Evolutionary conservation across 441 rosid genomes (phyloP).

Genomic region (Brassica balearica): DNA sequence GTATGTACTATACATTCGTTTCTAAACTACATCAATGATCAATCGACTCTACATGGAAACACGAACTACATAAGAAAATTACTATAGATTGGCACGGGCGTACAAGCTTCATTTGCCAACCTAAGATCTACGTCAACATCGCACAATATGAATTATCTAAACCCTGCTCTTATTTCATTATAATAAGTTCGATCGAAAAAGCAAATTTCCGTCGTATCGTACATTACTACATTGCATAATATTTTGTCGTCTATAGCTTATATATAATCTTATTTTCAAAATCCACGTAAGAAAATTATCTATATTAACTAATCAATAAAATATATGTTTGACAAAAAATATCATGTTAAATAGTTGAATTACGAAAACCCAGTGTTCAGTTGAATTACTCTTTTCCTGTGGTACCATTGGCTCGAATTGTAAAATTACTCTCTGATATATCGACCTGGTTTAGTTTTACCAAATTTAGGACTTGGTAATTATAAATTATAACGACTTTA

Average conservation of each 20-base stretch:
- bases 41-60: conserved; percentile 1
- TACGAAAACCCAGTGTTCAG: background rate
- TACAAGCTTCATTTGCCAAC: background rate
- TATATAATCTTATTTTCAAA: background rate
- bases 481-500: background rate
- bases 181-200: conserved; percentile 13
- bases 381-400: background rate
- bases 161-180: conserved; percentile 7
- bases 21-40: conserved; percentile 11
- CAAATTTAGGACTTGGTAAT: background rate
- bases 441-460: background rate
- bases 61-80: conserved; percentile 9
- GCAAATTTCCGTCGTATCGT: conserved; percentile 5
- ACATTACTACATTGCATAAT: background rate
- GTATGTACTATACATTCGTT: background rate
- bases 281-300: background rate
- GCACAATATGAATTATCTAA: background rate
- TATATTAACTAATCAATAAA: background rate
- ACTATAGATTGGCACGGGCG: background rate
- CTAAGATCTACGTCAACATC: background rate
- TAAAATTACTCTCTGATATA: background rate
- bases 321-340: background rate
- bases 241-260: conserved; percentile 1
- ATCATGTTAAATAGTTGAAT: background rate
- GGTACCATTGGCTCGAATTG: background rate